Base-by-base conservation (phyloP, 345 rosid genomes). In the Rhodomyrtus tomentosa region DNA sequence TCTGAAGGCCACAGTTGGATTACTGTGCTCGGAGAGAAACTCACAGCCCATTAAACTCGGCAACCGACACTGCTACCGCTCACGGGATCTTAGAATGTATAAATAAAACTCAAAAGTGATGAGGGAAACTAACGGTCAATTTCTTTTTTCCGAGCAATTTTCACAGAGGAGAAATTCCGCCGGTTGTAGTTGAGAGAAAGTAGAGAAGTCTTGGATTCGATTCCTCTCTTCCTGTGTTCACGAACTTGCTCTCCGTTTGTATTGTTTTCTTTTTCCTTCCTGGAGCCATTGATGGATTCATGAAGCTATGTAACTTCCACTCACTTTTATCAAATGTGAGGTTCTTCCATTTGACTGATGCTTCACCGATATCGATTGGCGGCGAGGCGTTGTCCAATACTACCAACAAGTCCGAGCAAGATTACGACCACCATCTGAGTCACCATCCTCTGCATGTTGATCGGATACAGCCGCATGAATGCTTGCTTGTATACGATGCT, bases 1-100 rank as follows among this genome's bases (percentile, higher is more conserved):
- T 90, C 95, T 5, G 93, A 90, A 86, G 93, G 93, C 62, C 91
- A 89, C 56, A 93, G 92, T 86, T 90, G 93, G 91, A 90, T 83
- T 82, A 55, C 52, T 85, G 88, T 80, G 81, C 51, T 81, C 1
- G 83, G 55, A 32, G 83, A 81, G 83, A 81, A 81, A 68, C 21
- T 68, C 24, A 1, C 76, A 36, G 76, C 76, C 24, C 76, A 68
- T 8, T 68, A 68, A 68, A 32, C 76, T 32, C 24, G 5, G 76
- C 24, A 5, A 68, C 76, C 12, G 21, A 68, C 18, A 18, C 45
- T 12, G 24, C 36, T 40, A 18, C 45, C 24, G 24, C 36, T 40
- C 2, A 55, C 27, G 62, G 25, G 25, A 82, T 27, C 83, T 82
- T 55, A 42, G 55, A 29, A 54, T 24, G 16, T 82, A 53, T 21